Evolutionary conservation across 495 filamentous ascomycete species (phyloP), one percentile per base, ranked within the genome.

Genomic region (Aspergillus funiculosus): DNA sequence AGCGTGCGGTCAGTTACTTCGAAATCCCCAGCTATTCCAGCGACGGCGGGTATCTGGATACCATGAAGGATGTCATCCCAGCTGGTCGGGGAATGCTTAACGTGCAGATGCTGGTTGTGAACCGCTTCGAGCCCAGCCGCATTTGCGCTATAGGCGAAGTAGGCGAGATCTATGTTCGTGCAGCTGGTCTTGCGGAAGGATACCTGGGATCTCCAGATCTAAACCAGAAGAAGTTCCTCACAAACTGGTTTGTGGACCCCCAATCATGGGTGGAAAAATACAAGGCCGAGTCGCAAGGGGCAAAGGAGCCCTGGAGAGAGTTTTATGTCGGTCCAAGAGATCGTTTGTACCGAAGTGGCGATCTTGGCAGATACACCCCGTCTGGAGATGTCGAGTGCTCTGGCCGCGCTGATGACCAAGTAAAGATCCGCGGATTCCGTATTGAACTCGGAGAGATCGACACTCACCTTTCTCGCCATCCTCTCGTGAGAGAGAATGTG

Each of bases 381-480:
- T 75, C 82, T 38, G 92, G 90, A 28, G 80, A 83, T 52, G 81
- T 86, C 21, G 83, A 85, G 51, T 84, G 79, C 53, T 76, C 78
- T 19, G 90, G 90, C 14, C 79, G 92, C 38, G 85, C 80, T 7
- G 92, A 98, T 57, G 77, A 87, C 54, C 92, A 97, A 55, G 85
- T 95, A 60, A 96, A 96, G 70, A 94, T 97, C 51, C 83, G 91
- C 39, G 91, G 91, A 4, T 96, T 97, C 72, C 76, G 91, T 39
- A 94, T 97, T 53, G 91, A 97, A 64, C 81, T 97, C 20, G 86
- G 86, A 48, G 92, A 97, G 42, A 95, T 96, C 46, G 90, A 97
- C 59, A 89, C 78, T 28, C 81, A 90, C 56, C 70, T 96, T 14
- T 82, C 81, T 30, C 78, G 83, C 31, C 81, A 94, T 62, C 81